Evolutionary conservation across 306 rosid species (phyloP), one percentile per base, ranked within the genome.

Genomic region (Erythrophleum fordii): DNA sequence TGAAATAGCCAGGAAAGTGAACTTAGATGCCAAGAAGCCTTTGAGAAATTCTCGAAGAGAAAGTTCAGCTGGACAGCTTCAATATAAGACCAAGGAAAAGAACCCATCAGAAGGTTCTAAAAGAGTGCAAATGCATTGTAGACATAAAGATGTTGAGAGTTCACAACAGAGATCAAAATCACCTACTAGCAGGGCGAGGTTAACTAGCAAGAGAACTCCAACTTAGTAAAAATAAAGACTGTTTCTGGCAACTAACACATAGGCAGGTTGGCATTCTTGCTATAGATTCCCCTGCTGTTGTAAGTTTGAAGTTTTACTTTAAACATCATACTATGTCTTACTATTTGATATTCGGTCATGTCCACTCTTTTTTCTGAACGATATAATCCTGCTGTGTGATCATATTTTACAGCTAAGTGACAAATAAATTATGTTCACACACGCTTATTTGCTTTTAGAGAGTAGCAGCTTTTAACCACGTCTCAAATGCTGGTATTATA

Each of bases 1-100:
- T 31, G 77, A 80, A 76, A 46, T 23, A 62, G 65, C n/a, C 34
- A 49, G 78, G 81, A 76, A 52, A 84, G 76, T 26, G n/a, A 80
- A 86, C 48, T 53, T 28, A 3, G 72, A 48, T 60, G 48, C 7
- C 16, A 44, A 75, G 69, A 76, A 45, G 42, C 82, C 80, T 74
- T 70, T 18, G 17, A 80, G 85, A 83, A 70, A 85, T 74, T 66
- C 66, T 82, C 61, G 20, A 42, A 65, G 85, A 35, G 83, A 82
- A 73, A 73, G 88, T 71, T 72, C 76, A 1, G 59, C 2, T 61
- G 78, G 75, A 62, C 83, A 76, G 51, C 7, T 56, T 75, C 26
- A 12, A 14, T 68, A 22, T 44, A 78, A 42, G 86, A 60, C 53
- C 0, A 49, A 76, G 82, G 76, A 72, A 68, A 76, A 37, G 22